Conservation (phyloP, 805 yeast species). For the Blastobotrys muscicola region DNA sequence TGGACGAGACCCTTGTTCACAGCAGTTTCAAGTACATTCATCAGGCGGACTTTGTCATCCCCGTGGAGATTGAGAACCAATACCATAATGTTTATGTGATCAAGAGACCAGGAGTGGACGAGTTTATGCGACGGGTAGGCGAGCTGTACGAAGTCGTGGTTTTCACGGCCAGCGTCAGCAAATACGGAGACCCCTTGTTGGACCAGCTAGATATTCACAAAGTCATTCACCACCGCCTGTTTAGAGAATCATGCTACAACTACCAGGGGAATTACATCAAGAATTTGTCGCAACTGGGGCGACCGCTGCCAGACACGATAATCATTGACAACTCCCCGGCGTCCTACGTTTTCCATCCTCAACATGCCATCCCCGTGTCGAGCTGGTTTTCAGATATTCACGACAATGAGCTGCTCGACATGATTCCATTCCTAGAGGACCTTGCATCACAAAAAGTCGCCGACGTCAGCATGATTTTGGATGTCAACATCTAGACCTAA, state of each 20-base stretch:
- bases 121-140: constrained; percentile 75
- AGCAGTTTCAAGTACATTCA: constrained; percentile 86
- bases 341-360: constrained; percentile 95
- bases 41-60: constrained; percentile 92
- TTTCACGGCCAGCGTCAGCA: constrained; percentile 90
- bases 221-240: constrained; percentile 80
- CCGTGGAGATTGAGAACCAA: constrained; percentile 91
- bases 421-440: constrained; percentile 85
- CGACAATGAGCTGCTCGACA: constrained; percentile 88
- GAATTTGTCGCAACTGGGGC: constrained; percentile 86
- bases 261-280: constrained; percentile 93
- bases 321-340: constrained; percentile 97
- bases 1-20: constrained; percentile 95
- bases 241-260: constrained; percentile 88
- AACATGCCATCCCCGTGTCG: constrained; percentile 93
- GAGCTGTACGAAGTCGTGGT: constrained; percentile 88
- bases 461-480: constrained; percentile 79
- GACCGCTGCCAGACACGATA: constrained; percentile 77
- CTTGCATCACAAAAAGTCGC: constrained; percentile 60
- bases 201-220: constrained; percentile 75
- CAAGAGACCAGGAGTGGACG: constrained; percentile 97
- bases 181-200: constrained; percentile 92
- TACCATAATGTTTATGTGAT: constrained; percentile 92
- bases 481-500: constrained; percentile 36
- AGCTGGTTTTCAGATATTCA: constrained; percentile 98